Conservation (phyloP, 2,329 filamentous ascomycete species). For the Xylariomycetidae sp. region DNA sequence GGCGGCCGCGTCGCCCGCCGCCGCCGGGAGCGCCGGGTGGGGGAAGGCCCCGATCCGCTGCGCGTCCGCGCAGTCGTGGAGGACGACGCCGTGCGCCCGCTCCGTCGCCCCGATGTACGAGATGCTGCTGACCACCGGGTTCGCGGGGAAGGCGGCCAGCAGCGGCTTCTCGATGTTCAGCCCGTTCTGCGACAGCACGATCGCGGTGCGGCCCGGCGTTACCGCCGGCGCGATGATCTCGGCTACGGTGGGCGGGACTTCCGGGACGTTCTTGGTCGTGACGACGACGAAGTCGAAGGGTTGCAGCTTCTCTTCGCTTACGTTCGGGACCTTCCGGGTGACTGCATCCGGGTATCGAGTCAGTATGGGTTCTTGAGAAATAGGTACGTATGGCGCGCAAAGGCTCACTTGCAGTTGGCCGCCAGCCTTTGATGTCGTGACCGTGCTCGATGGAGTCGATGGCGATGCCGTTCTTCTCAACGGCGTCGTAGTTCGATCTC, state of each 20-base stretch:
- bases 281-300: conserved; percentile 50
- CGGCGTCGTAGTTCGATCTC: conserved; percentile 48
- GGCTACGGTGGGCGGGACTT: conserved; percentile 40
- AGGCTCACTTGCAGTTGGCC: conserved; percentile 37
- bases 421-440: conserved; percentile 37
- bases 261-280: conserved; percentile 53
- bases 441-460: conserved; percentile 54
- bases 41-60: conserved; percentile 45
- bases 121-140: conserved; percentile 47
- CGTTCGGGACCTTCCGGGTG: conserved; percentile 40
- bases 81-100: conserved; percentile 37
- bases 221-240: conserved; percentile 47
- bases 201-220: conserved; percentile 41
- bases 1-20: conserved; percentile 29
- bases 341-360: conserved; percentile 28
- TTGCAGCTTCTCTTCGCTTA: conserved; percentile 21
- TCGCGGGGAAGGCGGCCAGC: conserved; percentile 41
- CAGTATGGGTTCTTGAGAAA: not conserved
- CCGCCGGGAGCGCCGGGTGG: conserved; percentile 26
- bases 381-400: not conserved
- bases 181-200: conserved; percentile 57
- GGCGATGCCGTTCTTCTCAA: conserved; percentile 40
- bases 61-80: conserved; percentile 46
- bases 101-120: conserved; percentile 47
- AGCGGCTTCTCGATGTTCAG: conserved; percentile 57